Evolutionary conservation across 371 early-diverging fungal genomes (phyloP), one percentile per base, ranked within the genome.

Genomic region (Mucor irregularis): DNA sequence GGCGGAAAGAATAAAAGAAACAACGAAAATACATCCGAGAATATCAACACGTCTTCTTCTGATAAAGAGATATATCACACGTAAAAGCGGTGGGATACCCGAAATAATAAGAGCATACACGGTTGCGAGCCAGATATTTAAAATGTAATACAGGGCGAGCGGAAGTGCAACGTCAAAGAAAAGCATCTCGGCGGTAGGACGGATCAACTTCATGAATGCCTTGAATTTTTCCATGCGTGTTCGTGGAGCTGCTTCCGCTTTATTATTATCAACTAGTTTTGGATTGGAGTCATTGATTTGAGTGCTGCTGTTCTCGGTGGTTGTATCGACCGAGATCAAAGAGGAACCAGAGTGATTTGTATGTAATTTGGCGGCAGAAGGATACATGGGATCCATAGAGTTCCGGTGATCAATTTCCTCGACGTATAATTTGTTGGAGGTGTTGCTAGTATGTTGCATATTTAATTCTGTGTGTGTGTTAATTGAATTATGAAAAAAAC

Each of bases 81-180:
- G 53, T 13, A 81, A 31, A 19, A 74, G 42, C 10, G 81, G 78
- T 17, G 81, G 81, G 21, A 76, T 65, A 49, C 81, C 70, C 19
- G 81, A 81, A n/a, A 78, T 33, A n/a, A 81, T 29, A 33, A 81
- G 47, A 0, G 81, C 78, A 28, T 69, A 51, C 16, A 81, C 8
- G 7, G 59, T 14, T 3, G 62, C 53, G 2, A 69, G 56, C 40
- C 66, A 68, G 5, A 37, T 56, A 25, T 67, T 71, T 3, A 68
- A 37, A 0, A 64, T 45, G 40, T 78, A 81, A 53, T 67, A 78
- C 5, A 78, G 42, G 4, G 65, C 67, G 2, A 78, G 34, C 5
- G 78, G 73, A 8, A 78, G 11, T 6, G 61, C 73, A 13, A 74
- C 31, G 46, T 74, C 64, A n/a, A 74, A 53, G n/a, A 60, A 22